Conservation (phyloP, 768 basidiomycete species). For the Phylloporus arenicola region DNA sequence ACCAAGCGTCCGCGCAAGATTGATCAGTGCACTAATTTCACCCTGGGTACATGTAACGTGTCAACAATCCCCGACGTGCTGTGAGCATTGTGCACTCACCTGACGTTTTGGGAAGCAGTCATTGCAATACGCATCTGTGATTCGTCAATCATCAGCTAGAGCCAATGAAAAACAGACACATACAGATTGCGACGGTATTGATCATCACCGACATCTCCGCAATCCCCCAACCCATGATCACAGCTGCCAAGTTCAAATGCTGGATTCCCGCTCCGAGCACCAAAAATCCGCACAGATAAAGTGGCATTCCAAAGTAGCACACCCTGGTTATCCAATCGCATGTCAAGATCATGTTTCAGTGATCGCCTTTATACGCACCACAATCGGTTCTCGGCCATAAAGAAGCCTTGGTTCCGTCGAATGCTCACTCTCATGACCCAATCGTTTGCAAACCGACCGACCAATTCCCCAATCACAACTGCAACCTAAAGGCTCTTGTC, state of each 20-base stretch:
- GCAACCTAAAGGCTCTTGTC: constrained; percentile 33
- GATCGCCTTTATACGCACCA: constrained; percentile 25
- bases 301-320: constrained; percentile 36
- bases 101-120: constrained; percentile 35
- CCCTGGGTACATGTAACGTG: constrained; percentile 19
- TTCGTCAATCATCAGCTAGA: neutral
- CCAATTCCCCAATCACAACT: constrained; percentile 45
- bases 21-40: constrained; percentile 41
- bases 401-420: constrained; percentile 45
- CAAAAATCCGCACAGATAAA: constrained; percentile 40
- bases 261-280: constrained; percentile 37
- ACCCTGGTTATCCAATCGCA: constrained; percentile 18
- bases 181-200: constrained; percentile 39
- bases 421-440: constrained; percentile 41
- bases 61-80: neutral
- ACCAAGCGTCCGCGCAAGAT: constrained; percentile 33
- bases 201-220: constrained; percentile 34
- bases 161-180: constrained; percentile 1
- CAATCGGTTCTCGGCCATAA: constrained; percentile 46
- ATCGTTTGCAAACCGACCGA: constrained; percentile 49
- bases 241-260: constrained; percentile 22
- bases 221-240: constrained; percentile 43
- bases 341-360: neutral
- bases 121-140: constrained; percentile 34
- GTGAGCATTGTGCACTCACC: constrained; percentile 7